Percentiles rank a stretch among this genome's conserved stretches.
These are phyloP conservation scores for Chaetomium sp. DNA, from an alignment of 2,329 filamentous ascomycete genomes.

Conservation along the genomic window DNA sequence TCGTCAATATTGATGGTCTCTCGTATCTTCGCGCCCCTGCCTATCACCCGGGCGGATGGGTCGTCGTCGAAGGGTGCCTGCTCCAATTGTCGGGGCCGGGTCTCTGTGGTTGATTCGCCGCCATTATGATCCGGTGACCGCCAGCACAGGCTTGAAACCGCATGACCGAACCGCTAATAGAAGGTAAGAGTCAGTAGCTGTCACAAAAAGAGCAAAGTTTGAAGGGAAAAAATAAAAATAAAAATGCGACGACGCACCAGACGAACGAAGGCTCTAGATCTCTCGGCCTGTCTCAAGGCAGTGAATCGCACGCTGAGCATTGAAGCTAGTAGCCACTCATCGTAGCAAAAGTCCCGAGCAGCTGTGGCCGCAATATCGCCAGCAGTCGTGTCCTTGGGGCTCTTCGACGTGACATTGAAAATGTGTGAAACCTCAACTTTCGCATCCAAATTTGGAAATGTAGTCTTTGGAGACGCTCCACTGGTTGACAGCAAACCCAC, in stretches of 20 bases:
- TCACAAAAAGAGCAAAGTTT: neutral
- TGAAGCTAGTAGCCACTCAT: slow-evolving; percentile 33
- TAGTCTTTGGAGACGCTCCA: neutral
- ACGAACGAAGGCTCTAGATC: slow-evolving; percentile 13
- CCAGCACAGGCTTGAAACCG: neutral
- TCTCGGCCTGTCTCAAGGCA: slow-evolving; percentile 29
- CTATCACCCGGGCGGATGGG: neutral
- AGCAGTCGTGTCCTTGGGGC: neutral
- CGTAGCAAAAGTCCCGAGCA: slow-evolving; percentile 19
- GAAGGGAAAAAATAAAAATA: neutral
- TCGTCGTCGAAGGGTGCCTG: neutral
- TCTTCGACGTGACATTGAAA: neutral
- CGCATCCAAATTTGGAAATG: neutral
- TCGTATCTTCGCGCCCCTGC: too few relatives aligned
- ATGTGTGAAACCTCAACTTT: neutral
- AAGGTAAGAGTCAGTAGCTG: neutral
- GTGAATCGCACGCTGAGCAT: slow-evolving; percentile 35
- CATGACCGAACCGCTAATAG: slow-evolving; percentile 13
- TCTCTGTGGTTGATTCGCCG: neutral
- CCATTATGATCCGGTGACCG: slow-evolving; percentile 2
- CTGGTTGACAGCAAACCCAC: neutral
- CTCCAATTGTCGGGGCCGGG: neutral
- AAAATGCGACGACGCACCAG: slow-evolving; percentile 8
- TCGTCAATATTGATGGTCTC: neutral
- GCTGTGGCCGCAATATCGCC: neutral